Evolutionary conservation across 495 filamentous ascomycete genomes (phyloP), one percentile per base, ranked within the genome.

Genomic region (Chaetomidium leptoderma): DNA sequence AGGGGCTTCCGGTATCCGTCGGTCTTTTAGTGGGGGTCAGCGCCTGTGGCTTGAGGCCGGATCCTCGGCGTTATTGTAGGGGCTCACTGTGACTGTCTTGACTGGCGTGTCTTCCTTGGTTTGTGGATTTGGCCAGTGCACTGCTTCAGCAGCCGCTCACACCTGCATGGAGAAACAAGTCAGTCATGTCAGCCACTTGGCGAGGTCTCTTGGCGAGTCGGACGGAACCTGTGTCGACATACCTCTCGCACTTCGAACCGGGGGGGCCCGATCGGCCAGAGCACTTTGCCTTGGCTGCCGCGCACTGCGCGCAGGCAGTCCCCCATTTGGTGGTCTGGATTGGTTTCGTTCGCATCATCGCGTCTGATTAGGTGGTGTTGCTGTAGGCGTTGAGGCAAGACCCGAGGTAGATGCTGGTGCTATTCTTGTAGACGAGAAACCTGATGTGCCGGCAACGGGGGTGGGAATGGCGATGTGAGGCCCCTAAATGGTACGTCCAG

Each of bases 111-210:
- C 33, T 55, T 60, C 42, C 58, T 46, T 19, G 58, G 58, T 4
- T 32, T 45, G 16, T 60, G 58, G 16, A 55, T 44, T 14, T 60
- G 58, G 27, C 55, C 58, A 44, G 58, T 60, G 17, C 58, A 60
- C 36, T 55, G 58, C 58, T 60, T 60, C 35, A 60, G 27, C 42
- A 60, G 29, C 26, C 58, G 58, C 27, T 60, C 44, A 19, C 51
- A 60, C 33, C 58, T 60, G 33, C 24, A 7, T 24, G 23, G 5
- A 24, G n/a, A 1, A 16, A 30, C 8, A 24, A 21, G 23, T 43
- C 36, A 51, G 39, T 5, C 26, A 35, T 21, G 24, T 49, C 11
- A n/a, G 27, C 6, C 48, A 35, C 11, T 29, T 11, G 24, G 8
- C 21, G 19, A 13, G 3, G 40, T 14, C 0, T 2, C 19, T 14